Evolutionary conservation across 345 rosid genomes (phyloP).

Genomic region (Dipteronia dyeriana): DNA sequence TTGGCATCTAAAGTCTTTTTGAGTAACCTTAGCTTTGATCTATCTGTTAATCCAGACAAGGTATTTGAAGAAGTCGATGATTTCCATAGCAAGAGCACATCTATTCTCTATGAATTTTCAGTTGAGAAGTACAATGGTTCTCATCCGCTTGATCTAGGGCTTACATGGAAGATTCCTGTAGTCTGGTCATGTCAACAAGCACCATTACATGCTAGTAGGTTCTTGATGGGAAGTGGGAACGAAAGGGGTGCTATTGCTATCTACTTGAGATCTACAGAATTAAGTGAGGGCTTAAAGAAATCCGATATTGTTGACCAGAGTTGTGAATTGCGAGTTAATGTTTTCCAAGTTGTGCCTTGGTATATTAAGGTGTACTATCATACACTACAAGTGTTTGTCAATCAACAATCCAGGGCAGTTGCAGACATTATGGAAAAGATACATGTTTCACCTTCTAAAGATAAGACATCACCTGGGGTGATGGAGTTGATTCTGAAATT

Average conservation of each 20-base stretch:
- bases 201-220: conserved; percentile 79
- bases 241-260: conserved; percentile 97
- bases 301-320: conserved; percentile 27
- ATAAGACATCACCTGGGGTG: conserved; percentile 87
- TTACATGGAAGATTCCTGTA: conserved; percentile 73
- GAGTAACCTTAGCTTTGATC: conserved; percentile 44
- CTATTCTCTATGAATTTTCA: conserved; percentile 55
- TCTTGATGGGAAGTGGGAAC: conserved; percentile 97
- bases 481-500: conserved; percentile 84
- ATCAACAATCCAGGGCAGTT: conserved; percentile 52
- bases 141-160: conserved; percentile 66
- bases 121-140: conserved; percentile 57
- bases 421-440: conserved; percentile 66
- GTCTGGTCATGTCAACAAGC: conserved; percentile 70
- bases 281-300: conserved; percentile 29
- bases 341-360: conserved; percentile 98
- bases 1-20: conserved; percentile 30
- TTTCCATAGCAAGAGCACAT: conserved; percentile 29
- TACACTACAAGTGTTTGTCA: conserved; percentile 69
- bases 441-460: conserved; percentile 79
- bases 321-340: conserved; percentile 58
- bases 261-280: conserved; percentile 62
- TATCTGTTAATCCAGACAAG: conserved; percentile 68
- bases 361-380: conserved; percentile 87
- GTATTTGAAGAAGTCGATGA: conserved; percentile 49